Evolutionary conservation across 139 green algal genomes (phyloP).

Genomic region (Coelastrella sp.): DNA sequence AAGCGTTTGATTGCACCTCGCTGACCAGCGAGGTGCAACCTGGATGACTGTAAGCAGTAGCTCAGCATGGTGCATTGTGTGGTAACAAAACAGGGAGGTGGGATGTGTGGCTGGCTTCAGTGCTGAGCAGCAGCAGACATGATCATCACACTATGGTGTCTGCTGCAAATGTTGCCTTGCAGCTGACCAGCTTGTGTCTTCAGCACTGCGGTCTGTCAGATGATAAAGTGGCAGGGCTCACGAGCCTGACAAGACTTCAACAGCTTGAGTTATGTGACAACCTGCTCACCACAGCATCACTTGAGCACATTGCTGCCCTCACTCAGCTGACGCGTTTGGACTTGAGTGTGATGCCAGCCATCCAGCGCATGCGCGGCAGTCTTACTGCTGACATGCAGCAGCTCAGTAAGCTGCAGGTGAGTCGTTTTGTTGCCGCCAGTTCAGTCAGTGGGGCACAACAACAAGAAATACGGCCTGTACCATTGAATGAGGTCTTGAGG

Average conservation of each 20-base stretch:
- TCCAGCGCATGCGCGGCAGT: constrained; percentile 4
- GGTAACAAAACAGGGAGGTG: too few species aligned
- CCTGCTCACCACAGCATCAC: neutral
- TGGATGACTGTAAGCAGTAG: too few species aligned
- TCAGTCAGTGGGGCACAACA: neutral
- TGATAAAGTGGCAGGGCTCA: neutral
- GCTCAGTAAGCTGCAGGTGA: neutral
- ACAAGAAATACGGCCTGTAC: neutral
- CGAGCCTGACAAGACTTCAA: neutral
- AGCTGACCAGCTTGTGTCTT: constrained; percentile 4
- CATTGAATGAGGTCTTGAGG: neutral
- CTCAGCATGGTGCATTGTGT: too few species aligned
- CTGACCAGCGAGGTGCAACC: too few species aligned
- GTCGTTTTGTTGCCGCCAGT: too few species aligned
- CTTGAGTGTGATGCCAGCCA: constrained; percentile 15
- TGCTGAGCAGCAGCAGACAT: neutral
- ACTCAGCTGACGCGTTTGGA: constrained; percentile 13
- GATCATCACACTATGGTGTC: neutral
- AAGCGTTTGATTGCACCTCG: too few species aligned
- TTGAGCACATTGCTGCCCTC: neutral
- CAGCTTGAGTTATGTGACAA: constrained; percentile 26
- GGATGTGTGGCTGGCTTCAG: too few species aligned
- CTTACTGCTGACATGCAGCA: neutral
- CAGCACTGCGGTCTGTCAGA: constrained; percentile 28
- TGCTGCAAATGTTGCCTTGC: neutral